These are phyloP conservation scores for Plasmodium coatneyi DNA, from an alignment of 169 alveolate genomes.

Conservation along the genomic window DNA sequence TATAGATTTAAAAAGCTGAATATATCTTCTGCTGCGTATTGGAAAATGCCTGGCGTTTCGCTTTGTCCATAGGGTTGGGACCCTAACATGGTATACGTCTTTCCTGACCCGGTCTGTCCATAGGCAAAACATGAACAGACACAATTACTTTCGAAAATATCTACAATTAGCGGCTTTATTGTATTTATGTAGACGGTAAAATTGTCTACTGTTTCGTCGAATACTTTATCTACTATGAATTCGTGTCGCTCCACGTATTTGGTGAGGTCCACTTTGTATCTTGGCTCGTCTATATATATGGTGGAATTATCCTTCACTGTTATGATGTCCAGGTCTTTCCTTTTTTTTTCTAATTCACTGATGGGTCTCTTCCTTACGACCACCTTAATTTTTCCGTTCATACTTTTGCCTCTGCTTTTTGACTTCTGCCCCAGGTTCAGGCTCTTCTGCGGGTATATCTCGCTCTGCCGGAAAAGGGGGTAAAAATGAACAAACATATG, in stretches of 20 bases:
- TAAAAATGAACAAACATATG: neutral
- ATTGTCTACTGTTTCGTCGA: conserved; percentile 90
- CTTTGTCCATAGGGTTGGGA: conserved; percentile 83
- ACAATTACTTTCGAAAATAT: conserved; percentile 93
- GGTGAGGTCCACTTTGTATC: conserved; percentile 90
- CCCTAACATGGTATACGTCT: conserved; percentile 98
- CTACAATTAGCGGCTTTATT: conserved; percentile 94
- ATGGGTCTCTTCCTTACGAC: conserved; percentile 97
- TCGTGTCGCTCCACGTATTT: conserved; percentile 93
- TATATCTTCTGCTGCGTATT: conserved; percentile 94
- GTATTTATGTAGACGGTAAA: conserved; percentile 89
- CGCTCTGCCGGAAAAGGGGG: conserved; percentile 6
- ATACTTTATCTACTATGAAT: conserved; percentile 92
- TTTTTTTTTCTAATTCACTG: conserved; percentile 90
- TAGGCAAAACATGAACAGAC: conserved; percentile 97
- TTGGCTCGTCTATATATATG: conserved; percentile 79
- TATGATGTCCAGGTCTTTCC: conserved; percentile 94
- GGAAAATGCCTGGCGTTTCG: conserved; percentile 93
- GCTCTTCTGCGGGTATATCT: conserved; percentile 54
- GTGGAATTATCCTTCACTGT: conserved; percentile 84
- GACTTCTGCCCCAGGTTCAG: conserved; percentile 45
- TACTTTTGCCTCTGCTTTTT: conserved; percentile 12
- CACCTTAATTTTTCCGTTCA: conserved; percentile 87
- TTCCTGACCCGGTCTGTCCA: conserved; percentile 98
- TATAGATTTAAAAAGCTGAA: conserved; percentile 87